Conservation (phyloP, 768 basidiomycete genomes). For the Amyloporia xantha region DNA sequence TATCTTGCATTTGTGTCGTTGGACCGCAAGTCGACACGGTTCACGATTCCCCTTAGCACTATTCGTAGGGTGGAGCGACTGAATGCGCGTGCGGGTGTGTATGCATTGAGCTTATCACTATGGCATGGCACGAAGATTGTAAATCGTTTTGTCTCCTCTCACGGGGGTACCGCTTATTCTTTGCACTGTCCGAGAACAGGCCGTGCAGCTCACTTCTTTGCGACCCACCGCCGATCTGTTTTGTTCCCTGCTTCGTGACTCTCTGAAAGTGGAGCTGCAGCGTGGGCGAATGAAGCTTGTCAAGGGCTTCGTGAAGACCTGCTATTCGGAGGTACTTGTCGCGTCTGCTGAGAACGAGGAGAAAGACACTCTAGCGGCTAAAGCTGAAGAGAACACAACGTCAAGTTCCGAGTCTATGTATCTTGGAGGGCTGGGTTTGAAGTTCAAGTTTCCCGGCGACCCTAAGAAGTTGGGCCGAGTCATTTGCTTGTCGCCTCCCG, state of each 20-base stretch:
- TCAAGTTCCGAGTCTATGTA: conserved; percentile 46
- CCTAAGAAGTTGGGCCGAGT: conserved; percentile 66
- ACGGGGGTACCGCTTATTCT: not conserved
- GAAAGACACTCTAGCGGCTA: conserved; percentile 50
- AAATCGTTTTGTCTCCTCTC: conserved; percentile 3
- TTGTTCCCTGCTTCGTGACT: conserved; percentile 81
- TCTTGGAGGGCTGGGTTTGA: conserved; percentile 73
- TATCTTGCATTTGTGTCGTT: conserved; percentile 87
- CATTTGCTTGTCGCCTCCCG: not conserved
- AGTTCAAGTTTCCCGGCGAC: conserved; percentile 89
- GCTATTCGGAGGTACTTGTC: conserved; percentile 90
- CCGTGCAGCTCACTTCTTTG: conserved; percentile 90
- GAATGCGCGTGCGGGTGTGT: conserved; percentile 90
- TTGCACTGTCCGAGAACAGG: conserved; percentile 33
- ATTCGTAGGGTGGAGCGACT: conserved; percentile 91
- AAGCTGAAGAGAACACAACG: conserved; percentile 39
- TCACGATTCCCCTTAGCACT: conserved; percentile 87
- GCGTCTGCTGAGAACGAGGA: conserved; percentile 46
- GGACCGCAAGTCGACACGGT: conserved; percentile 87
- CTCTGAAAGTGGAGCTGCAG: conserved; percentile 84
- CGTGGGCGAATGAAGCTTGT: conserved; percentile 90
- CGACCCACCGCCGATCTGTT: conserved; percentile 92
- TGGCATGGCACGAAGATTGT: conserved; percentile 96
- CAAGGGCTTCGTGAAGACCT: conserved; percentile 84
- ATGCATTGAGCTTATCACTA: conserved; percentile 88